Percentiles rank a stretch among this genome's conserved stretches.
phyloP scores from a whole-genome alignment of 306 rosid genomes.

The Acacia confusa region DNA sequence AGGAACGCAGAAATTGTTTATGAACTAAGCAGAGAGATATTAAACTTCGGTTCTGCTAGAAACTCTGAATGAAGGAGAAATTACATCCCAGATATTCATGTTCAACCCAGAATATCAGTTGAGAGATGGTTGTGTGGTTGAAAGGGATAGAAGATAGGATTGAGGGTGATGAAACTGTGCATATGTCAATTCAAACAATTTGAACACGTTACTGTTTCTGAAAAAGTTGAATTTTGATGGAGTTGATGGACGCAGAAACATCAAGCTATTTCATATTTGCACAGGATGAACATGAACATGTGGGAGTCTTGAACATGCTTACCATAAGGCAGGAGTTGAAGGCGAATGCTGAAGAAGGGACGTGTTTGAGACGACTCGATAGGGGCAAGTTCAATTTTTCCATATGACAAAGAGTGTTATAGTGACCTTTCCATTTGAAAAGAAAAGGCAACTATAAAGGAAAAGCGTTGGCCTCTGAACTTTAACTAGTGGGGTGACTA shows the following conservation, averaged over 20 bases:
- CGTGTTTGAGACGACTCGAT: constrained; percentile 35
- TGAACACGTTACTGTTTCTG: neutral
- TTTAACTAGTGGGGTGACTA: constrained; percentile 39
- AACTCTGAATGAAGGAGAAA: constrained; percentile 6
- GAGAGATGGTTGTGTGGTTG: constrained; percentile 15
- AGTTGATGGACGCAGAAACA: constrained; percentile 17
- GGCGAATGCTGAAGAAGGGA: constrained; percentile 26
- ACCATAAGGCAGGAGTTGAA: constrained; percentile 32
- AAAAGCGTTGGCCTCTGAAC: constrained; percentile 43
- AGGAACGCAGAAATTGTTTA: constrained; percentile 24
- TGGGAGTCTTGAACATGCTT: constrained; percentile 29
- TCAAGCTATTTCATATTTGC: constrained; percentile 18
- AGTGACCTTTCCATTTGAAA: constrained; percentile 42
- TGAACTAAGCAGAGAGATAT: neutral
- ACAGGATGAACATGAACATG: constrained; percentile 11
- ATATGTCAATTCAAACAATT: neutral
- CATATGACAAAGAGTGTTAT: constrained; percentile 27
- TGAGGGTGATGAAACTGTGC: neutral
- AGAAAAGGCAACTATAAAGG: constrained; percentile 40
- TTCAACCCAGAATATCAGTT: constrained; percentile 11
- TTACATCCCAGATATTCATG: neutral
- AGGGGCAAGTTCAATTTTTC: constrained; percentile 37
- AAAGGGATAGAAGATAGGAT: neutral
- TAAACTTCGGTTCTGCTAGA: constrained; percentile 12
- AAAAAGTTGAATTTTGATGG: constrained; percentile 7